These are phyloP conservation scores for Colletotrichum graminicola DNA, from an alignment of 2,329 filamentous ascomycete genomes.

Conservation along the genomic window DNA sequence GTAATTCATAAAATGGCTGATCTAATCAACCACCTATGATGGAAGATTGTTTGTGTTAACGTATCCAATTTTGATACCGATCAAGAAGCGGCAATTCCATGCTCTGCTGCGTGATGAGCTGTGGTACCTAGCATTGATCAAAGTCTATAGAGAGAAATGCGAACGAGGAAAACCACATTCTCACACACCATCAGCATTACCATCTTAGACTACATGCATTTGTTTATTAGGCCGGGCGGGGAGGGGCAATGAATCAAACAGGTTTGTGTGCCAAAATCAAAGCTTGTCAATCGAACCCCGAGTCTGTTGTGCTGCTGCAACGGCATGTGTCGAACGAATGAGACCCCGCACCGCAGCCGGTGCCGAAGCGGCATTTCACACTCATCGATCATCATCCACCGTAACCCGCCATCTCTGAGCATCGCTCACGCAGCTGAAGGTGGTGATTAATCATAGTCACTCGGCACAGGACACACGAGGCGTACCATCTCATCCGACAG, in stretches of 20 bases:
- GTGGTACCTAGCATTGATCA: not conserved
- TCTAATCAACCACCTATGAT: not conserved
- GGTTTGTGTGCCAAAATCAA: not conserved
- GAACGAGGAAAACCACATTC: not conserved
- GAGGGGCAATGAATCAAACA: not conserved
- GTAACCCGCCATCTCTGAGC: not conserved
- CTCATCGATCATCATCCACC: not conserved
- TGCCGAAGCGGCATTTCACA: slow-evolving; percentile 13
- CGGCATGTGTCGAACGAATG: not conserved
- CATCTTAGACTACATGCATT: no score
- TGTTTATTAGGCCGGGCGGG: not conserved
- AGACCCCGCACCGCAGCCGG: slow-evolving; percentile 4
- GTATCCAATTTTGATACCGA: not conserved
- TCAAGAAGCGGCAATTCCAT: not conserved
- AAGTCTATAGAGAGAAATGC: not conserved
- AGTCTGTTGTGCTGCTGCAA: slow-evolving; percentile 9
- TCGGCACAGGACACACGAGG: not conserved
- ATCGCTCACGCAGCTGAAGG: no score
- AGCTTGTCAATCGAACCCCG: not conserved
- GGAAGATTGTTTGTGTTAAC: not conserved
- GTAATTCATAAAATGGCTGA: not conserved
- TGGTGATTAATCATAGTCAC: not conserved
- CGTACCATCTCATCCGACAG: not conserved
- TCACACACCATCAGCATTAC: not conserved
- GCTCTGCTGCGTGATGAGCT: no score